Percentiles rank a stretch among this genome's conserved stretches.
Evolutionary conservation across 345 rosid species (phyloP).

Genomic region (Raphanus sativus): DNA sequence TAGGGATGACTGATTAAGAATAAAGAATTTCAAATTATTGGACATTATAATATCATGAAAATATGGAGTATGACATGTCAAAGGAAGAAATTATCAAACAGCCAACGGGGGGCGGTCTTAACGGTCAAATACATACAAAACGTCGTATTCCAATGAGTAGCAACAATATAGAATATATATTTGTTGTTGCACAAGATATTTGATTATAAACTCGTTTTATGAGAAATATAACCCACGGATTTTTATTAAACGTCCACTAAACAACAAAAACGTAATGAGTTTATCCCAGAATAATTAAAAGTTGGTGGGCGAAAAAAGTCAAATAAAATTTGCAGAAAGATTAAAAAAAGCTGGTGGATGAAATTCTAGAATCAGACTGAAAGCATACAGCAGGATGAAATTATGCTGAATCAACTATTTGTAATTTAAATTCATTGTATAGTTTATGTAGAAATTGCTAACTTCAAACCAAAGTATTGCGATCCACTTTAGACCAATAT

Average conservation of each 20-base stretch:
- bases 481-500: conserved; percentile 25
- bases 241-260: not conserved
- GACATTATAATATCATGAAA: not conserved
- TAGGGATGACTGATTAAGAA: conserved; percentile 19
- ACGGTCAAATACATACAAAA: conserved; percentile 34
- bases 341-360: not conserved
- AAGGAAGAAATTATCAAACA: conserved; percentile 23
- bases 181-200: not conserved
- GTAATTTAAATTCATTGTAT: not conserved
- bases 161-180: not conserved
- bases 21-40: conserved; percentile 23
- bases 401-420: not conserved
- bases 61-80: not conserved
- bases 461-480: conserved; percentile 20
- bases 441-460: conserved; percentile 2
- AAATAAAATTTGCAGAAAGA: not conserved
- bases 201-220: not conserved
- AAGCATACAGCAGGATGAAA: not conserved
- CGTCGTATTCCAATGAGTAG: conserved; percentile 6
- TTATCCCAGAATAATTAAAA: not conserved
- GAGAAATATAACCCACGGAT: not conserved
- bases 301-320: conserved; percentile 8
- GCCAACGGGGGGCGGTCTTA: conserved; percentile 14
- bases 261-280: not conserved
- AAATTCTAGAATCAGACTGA: not conserved